phyloP scores from a whole-genome alignment of 352 stramenopile species.

The Pythium chondricola region DNA sequence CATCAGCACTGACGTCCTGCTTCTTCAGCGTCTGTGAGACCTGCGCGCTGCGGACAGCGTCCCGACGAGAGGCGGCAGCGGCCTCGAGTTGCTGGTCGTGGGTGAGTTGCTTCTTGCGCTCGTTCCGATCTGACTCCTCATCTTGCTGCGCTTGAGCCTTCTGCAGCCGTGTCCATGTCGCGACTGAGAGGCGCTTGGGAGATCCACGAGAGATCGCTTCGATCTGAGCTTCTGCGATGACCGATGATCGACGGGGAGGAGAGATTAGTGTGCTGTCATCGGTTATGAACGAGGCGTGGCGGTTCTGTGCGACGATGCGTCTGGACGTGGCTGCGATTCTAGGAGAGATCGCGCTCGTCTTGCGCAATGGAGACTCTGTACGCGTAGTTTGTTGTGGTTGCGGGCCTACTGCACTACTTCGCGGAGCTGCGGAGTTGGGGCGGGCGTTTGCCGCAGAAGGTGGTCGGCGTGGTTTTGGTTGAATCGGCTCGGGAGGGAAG shows the following conservation, averaged over 20 bases:
- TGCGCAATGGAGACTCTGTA: no score
- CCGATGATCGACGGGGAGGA: background rate
- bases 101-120: constrained; percentile 10
- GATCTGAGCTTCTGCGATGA: constrained; percentile 12
- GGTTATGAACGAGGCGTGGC: no score
- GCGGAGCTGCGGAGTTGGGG: no score
- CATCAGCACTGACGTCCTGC: constrained; percentile 59
- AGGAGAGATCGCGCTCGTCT: no score
- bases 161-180: constrained; percentile 19
- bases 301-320: no score
- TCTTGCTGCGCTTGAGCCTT: constrained; percentile 10
- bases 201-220: constrained; percentile 17
- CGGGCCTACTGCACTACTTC: no score
- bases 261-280: background rate
- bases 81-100: constrained; percentile 19
- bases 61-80: constrained; percentile 2
- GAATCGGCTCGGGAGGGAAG: constrained; percentile 3
- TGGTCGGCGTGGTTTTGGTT: constrained; percentile 5
- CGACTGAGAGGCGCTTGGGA: constrained; percentile 16
- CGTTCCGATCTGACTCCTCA: background rate
- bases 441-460: constrained; percentile 8
- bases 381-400: no score
- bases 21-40: constrained; percentile 22
- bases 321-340: no score
- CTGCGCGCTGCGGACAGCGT: constrained; percentile 16